These are phyloP conservation scores for Papilionanthe hybrid DNA, from an alignment of 116 monocot species.

Conservation along the genomic window DNA sequence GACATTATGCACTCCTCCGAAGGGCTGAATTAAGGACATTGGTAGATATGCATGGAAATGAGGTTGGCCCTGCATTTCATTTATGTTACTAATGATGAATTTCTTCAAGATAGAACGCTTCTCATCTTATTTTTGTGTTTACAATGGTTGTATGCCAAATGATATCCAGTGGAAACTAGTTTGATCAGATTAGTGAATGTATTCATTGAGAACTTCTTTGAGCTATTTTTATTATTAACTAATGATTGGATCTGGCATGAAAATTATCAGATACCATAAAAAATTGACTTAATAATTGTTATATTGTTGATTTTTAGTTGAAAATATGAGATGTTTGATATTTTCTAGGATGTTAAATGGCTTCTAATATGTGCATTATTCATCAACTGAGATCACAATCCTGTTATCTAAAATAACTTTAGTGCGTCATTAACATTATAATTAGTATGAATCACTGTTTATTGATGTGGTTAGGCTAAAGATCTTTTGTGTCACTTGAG, in stretches of 20 bases:
- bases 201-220: background rate
- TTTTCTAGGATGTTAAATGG: background rate
- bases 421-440: background rate
- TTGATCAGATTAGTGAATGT: background rate
- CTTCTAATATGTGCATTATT: background rate
- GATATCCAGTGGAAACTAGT: background rate
- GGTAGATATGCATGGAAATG: slow-evolving; percentile 99
- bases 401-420: background rate
- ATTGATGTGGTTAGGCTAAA: background rate
- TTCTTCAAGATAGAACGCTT: background rate
- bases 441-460: background rate
- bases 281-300: background rate
- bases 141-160: background rate
- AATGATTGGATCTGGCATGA: background rate
- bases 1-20: slow-evolving; percentile 82
- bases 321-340: background rate
- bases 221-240: background rate
- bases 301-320: background rate
- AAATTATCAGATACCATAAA: background rate
- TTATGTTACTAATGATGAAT: background rate
- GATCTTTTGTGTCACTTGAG: background rate
- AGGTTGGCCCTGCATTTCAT: slow-evolving; percentile 37
- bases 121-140: background rate
- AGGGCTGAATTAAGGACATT: slow-evolving; percentile 94
- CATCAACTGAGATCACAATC: background rate